Conservation (phyloP, 352 stramenopile species). For the Aphanomyces astaci region DNA sequence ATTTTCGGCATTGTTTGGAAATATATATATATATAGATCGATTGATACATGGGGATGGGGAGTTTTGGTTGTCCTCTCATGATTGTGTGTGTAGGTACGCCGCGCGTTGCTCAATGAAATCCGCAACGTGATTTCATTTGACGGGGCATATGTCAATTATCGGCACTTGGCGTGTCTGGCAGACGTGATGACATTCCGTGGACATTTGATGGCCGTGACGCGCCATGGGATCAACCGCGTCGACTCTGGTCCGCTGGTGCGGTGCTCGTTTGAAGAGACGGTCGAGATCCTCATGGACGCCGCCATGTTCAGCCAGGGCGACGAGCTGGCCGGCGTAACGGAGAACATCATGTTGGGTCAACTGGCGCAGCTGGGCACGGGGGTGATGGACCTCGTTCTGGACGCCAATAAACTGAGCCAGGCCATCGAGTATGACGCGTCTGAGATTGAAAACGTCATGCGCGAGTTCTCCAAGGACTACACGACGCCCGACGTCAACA, state of each 20-base stretch:
- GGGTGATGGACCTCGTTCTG: conserved; percentile 96
- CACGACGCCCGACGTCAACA: conserved; percentile 70
- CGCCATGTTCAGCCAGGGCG: conserved; percentile 95
- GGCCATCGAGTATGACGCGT: conserved; percentile 94
- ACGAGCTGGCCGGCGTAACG: conserved; percentile 96
- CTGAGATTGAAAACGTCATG: conserved; percentile 89
- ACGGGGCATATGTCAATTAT: conserved; percentile 99
- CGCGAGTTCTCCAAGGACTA: conserved; percentile 87
- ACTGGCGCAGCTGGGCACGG: conserved; percentile 93
- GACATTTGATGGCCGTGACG: conserved; percentile 95
- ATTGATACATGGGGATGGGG: no score
- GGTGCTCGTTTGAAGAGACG: conserved; percentile 99
- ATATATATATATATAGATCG: no score
- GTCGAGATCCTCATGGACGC: conserved; percentile 99
- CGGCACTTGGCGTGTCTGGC: conserved; percentile 97
- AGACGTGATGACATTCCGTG: conserved; percentile 99
- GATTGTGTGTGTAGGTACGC: conserved; percentile 33
- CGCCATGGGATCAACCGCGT: conserved; percentile 99
- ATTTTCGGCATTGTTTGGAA: no score
- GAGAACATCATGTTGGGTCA: conserved; percentile 99
- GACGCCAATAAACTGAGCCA: conserved; percentile 97
- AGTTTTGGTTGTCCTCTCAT: no score
- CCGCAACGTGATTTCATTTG: conserved; percentile 97
- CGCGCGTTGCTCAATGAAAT: conserved; percentile 93
- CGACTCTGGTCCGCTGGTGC: conserved; percentile 95